Conservation (phyloP, 257 asterid genomes). For the Ilex asprella region DNA sequence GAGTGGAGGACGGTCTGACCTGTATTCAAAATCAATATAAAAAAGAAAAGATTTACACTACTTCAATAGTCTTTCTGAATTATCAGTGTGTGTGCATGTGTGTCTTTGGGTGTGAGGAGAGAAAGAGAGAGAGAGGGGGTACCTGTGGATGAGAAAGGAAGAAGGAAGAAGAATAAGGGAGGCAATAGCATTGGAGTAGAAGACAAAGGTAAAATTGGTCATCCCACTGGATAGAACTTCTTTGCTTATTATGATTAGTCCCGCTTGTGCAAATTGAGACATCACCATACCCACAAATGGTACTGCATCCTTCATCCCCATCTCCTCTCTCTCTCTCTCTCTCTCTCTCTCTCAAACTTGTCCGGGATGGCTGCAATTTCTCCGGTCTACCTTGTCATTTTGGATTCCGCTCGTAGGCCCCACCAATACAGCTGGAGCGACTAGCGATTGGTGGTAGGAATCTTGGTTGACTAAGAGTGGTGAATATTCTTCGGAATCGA, state of each 20-base stretch:
- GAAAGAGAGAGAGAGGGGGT: background rate
- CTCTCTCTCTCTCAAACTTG: constrained; percentile 9
- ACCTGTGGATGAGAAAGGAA: constrained; percentile 40
- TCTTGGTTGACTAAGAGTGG: no score
- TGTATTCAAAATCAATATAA: background rate
- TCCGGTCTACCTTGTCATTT: no score
- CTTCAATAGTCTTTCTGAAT: no score
- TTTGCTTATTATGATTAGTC: constrained; percentile 35
- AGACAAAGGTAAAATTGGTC: constrained; percentile 39
- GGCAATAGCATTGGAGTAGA: constrained; percentile 41
- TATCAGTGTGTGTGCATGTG: background rate
- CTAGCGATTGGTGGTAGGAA: no score
- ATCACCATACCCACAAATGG: constrained; percentile 52
- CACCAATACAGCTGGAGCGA: no score
- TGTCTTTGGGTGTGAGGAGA: no score
- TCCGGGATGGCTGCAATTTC: no score
- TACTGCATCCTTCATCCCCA: constrained; percentile 26
- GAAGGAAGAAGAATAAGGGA: constrained; percentile 42
- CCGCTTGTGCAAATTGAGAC: constrained; percentile 58
- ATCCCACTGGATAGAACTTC: constrained; percentile 48
- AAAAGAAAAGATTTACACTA: background rate
- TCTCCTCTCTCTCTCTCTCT: constrained; percentile 16
- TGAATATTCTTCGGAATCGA: no score
- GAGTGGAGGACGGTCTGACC: constrained; percentile 37
- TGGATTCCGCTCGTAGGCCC: no score